Conservation (phyloP, 106 monocot genomes). For the Apostasia ramifera region DNA sequence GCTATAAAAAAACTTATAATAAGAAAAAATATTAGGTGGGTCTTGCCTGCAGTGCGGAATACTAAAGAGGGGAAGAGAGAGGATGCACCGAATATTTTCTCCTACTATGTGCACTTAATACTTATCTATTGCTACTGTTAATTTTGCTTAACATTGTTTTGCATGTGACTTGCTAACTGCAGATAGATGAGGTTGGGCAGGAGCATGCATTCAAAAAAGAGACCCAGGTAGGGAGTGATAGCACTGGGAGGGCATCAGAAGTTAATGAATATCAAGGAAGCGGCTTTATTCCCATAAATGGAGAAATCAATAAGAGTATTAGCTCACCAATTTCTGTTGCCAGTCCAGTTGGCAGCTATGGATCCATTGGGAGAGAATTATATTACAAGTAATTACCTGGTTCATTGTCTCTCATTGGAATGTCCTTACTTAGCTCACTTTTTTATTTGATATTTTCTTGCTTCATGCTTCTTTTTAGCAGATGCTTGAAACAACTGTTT, state of each 20-base stretch:
- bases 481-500: too few species aligned
- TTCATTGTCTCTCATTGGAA: neutral
- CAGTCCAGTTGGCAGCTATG: conserved; percentile 4
- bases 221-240: conserved; percentile 1
- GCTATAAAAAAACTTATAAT: too few species aligned
- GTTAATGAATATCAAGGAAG: conserved; percentile 1
- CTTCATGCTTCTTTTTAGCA: too few species aligned
- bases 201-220: conserved; percentile 18
- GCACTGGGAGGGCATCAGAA: conserved; percentile 12
- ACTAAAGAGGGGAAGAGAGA: too few species aligned
- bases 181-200: conserved; percentile 8
- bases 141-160: neutral
- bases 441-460: too few species aligned
- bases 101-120: too few species aligned
- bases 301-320: neutral
- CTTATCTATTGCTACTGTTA: too few species aligned
- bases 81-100: too few species aligned
- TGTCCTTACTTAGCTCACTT: too few species aligned
- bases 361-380: conserved; percentile 35
- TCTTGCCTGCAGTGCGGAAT: too few species aligned
- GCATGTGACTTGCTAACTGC: neutral
- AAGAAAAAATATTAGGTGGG: too few species aligned
- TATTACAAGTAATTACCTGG: conserved; percentile 58
- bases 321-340: conserved; percentile 67
- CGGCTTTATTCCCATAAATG: conserved; percentile 5